phyloP scores from a whole-genome alignment of 2,329 filamentous ascomycete species.

The Fusarium globosum region DNA sequence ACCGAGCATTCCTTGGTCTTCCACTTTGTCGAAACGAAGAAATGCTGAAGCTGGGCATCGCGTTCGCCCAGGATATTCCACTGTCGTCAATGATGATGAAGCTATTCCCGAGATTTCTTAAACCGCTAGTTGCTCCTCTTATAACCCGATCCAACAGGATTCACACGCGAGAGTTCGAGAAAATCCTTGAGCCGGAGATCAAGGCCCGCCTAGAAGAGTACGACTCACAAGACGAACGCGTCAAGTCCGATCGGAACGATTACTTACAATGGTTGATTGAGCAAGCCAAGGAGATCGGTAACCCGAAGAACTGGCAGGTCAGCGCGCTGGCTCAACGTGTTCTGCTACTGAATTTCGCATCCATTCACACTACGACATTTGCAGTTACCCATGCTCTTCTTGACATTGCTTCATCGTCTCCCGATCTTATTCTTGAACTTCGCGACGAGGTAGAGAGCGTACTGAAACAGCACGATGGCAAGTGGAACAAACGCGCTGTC shows the following conservation, averaged over 20 bases:
- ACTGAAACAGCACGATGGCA: neutral
- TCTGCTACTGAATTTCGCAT: conserved; percentile 6
- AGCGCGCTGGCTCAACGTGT: conserved; percentile 4
- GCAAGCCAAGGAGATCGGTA: conserved; percentile 4
- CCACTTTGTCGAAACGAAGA: conserved; percentile 3
- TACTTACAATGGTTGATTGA: conserved; percentile 5
- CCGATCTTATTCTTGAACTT: neutral
- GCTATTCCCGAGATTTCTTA: neutral
- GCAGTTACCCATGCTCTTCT: conserved; percentile 5
- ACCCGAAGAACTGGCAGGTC: conserved; percentile 5
- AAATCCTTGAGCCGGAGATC: conserved; percentile 2
- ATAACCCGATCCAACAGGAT: conserved; percentile 1
- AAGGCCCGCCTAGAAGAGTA: neutral
- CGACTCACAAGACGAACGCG: neutral
- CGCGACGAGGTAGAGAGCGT: neutral
- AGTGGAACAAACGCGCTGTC: neutral
- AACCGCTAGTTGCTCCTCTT: conserved; percentile 1
- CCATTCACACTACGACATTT: conserved; percentile 15
- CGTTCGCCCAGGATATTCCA: conserved; percentile 8
- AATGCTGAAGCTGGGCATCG: neutral
- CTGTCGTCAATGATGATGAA: neutral
- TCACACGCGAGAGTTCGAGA: conserved; percentile 5
- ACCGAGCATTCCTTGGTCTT: neutral
- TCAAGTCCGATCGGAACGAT: neutral
- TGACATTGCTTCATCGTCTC: neutral